Evolutionary conservation across 2,329 filamentous ascomycete species (phyloP).

Genomic region (Curvularia hawaiiensis): DNA sequence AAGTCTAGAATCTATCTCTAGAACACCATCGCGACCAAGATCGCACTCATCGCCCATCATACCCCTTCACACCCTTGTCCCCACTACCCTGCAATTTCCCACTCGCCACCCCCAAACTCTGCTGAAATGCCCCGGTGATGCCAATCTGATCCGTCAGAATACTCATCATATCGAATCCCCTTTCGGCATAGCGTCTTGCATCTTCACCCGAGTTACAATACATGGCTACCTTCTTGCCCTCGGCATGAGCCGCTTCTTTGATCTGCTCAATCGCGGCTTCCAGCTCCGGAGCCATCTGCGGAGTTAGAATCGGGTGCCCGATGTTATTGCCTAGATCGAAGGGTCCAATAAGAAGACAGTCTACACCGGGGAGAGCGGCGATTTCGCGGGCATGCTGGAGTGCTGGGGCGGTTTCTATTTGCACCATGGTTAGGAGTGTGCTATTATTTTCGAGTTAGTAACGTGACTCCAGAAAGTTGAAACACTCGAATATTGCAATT

Average conservation of each 20-base stretch:
- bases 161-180: constrained; percentile 61
- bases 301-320: constrained; percentile 56
- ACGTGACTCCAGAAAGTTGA: not conserved
- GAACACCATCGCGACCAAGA: not conserved
- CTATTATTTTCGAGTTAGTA: constrained; percentile 24
- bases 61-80: constrained; percentile 24
- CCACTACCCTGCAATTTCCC: constrained; percentile 24
- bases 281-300: constrained; percentile 56
- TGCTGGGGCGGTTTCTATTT: constrained; percentile 53
- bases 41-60: constrained; percentile 24
- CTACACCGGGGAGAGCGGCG: constrained; percentile 58
- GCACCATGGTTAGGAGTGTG: constrained; percentile 56
- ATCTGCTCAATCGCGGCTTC: constrained; percentile 58
- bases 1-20: not conserved
- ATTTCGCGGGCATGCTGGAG: constrained; percentile 53
- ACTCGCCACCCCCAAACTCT: constrained; percentile 42
- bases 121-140: constrained; percentile 49
- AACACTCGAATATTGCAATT: not conserved
- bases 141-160: constrained; percentile 53
- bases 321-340: constrained; percentile 65
- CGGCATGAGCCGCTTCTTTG: constrained; percentile 56
- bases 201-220: constrained; percentile 60
- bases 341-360: constrained; percentile 60
- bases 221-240: constrained; percentile 61
- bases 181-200: constrained; percentile 57